Base-by-base conservation (phyloP, 345 rosid genomes). In the Physaria fendleri region DNA sequence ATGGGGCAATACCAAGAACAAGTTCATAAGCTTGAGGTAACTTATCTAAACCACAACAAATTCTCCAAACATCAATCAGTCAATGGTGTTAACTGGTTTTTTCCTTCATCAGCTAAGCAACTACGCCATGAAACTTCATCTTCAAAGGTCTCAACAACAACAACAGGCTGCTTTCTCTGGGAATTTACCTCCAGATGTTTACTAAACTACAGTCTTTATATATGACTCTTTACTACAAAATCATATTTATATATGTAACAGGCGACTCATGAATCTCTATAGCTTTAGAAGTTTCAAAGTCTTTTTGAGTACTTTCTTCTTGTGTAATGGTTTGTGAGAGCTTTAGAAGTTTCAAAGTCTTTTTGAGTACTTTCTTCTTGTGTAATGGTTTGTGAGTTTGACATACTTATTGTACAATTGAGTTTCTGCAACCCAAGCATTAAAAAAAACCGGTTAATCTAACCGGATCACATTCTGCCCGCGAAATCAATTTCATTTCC, bases 1-100 rank as follows among this genome's bases (percentile, higher is more conserved):
- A 16, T 81, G 1, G 68, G 61, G 60, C 77, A 80, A 33, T 80
- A 68, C 67, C 82, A 80, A 58, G 82, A 77, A 58, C 78, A 78
- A 68, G 60, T 76, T 41, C 78, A 57, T 47, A 73, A 45, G 13
- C 67, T 77, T 23, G 82, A 80, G 80, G 85, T 80, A 80, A 29
- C 22, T 4, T 4, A 41, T n/a, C 17, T 13, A 7, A 6, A 8
- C 48, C 9, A 25, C 18, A 25, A 14, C n/a, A 25, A 27, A 27
- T 15, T 12, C 11, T 45, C 5, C 6, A 24, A 32, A 32, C 30
- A 41, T 38, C 32, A 20, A 45, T n/a, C 39, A 34, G 39, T 18
- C 38, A 21, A 29, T 34, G 29, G 16, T 4, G 16, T 4, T 38
- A 21, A 66, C 59, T 34, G 25, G 41, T 46, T n/a, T 1, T n/a